Percentiles rank a stretch among this genome's conserved stretches.
Conservation (phyloP, 2,329 filamentous ascomycete species). For the Graphilbum sp. region DNA sequence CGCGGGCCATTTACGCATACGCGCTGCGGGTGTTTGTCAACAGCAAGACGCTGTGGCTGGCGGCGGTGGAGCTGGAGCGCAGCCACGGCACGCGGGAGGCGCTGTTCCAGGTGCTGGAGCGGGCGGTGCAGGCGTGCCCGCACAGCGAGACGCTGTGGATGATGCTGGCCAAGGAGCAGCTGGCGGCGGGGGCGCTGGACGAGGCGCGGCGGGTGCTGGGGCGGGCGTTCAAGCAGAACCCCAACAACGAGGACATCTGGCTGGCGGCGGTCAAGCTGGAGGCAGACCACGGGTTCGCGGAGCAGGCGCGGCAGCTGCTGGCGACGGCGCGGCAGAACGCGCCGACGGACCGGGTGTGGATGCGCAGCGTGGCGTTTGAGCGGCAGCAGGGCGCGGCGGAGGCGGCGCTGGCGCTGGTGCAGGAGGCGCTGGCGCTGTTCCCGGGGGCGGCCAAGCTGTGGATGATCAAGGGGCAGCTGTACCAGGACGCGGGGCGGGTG, state of each 20-base stretch:
- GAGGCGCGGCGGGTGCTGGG: conserved; percentile 74
- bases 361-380: conserved; percentile 90
- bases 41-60: conserved; percentile 77
- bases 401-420: conserved; percentile 70
- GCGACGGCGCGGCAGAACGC: conserved; percentile 73
- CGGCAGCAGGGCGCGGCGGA: conserved; percentile 67
- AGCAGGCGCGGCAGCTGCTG: conserved; percentile 69
- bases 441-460: conserved; percentile 77
- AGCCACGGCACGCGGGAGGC: conserved; percentile 63
- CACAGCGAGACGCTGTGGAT: conserved; percentile 88
- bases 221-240: conserved; percentile 84
- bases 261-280: conserved; percentile 92
- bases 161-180: conserved; percentile 88
- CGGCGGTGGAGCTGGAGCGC: conserved; percentile 79
- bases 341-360: conserved; percentile 91
- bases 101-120: conserved; percentile 73
- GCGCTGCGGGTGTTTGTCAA: conserved; percentile 78
- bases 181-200: conserved; percentile 75
- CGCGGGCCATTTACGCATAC: conserved; percentile 85
- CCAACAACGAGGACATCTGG: conserved; percentile 96
- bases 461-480: conserved; percentile 99
- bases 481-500: conserved; percentile 54
- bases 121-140: conserved; percentile 85
- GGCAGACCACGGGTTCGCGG: conserved; percentile 69
- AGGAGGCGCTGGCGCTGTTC: conserved; percentile 74